These are phyloP conservation scores for Colletotrichum simmondsii DNA, from an alignment of 2,329 filamentous ascomycete genomes.

Conservation along the genomic window DNA sequence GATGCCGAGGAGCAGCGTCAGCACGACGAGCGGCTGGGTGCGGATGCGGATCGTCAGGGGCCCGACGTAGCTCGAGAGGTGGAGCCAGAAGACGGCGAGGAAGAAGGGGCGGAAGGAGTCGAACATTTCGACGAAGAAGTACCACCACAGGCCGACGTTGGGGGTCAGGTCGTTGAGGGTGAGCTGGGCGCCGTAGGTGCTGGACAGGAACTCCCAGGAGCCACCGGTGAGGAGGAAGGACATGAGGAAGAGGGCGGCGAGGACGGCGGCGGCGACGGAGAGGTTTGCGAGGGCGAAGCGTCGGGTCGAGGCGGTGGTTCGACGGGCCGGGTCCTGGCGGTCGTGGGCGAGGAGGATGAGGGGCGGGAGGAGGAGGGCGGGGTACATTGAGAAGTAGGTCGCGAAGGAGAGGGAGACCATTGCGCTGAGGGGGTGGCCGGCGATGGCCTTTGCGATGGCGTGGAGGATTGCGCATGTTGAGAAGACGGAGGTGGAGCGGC, in stretches of 20 bases:
- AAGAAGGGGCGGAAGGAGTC: slow-evolving; percentile 98
- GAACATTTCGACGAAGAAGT: slow-evolving; percentile 99
- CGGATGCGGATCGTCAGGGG: slow-evolving; percentile 86
- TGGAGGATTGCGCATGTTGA: slow-evolving; percentile 89
- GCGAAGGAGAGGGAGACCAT: slow-evolving; percentile 89
- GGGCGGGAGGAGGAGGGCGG: slow-evolving; percentile 85
- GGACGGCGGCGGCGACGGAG: slow-evolving; percentile 61
- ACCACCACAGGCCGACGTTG: slow-evolving; percentile 98
- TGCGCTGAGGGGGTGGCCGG: slow-evolving; percentile 77
- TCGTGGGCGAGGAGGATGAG: slow-evolving; percentile 85
- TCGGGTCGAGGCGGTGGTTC: slow-evolving; percentile 44
- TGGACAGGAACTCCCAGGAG: slow-evolving; percentile 88
- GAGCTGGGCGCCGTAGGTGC: slow-evolving; percentile 93
- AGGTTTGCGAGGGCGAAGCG: slow-evolving; percentile 68
- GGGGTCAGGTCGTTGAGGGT: slow-evolving; percentile 92
- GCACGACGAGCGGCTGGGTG: slow-evolving; percentile 85
- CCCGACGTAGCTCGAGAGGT: slow-evolving; percentile 89
- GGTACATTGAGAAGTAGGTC: slow-evolving; percentile 92
- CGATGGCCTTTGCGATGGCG: slow-evolving; percentile 83
- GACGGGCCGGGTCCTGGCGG: slow-evolving; percentile 55
- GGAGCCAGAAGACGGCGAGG: slow-evolving; percentile 97
- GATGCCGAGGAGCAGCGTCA: slow-evolving; percentile 86
- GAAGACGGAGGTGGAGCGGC: slow-evolving; percentile 88
- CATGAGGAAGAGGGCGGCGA: slow-evolving; percentile 73
- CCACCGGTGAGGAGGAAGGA: slow-evolving; percentile 79